Base-by-base conservation (phyloP, 768 basidiomycete genomes). In the Mycena alexandri region DNA sequence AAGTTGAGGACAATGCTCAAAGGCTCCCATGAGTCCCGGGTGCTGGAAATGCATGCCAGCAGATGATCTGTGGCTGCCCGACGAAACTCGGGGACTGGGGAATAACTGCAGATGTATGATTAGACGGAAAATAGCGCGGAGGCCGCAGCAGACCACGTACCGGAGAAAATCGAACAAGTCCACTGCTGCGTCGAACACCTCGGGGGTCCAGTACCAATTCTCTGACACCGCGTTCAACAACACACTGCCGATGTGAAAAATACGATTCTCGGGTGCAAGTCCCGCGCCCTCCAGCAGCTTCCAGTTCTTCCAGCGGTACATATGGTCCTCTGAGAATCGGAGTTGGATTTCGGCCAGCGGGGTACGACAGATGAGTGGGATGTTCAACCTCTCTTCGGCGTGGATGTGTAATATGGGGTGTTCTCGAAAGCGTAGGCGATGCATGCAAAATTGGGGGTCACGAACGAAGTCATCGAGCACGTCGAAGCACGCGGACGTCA, bases 251-350 rank as follows among this genome's bases (percentile, higher is more conserved):
- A 61, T 17, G 3, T 52, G 14, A 22, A 50, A 22, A 11, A 61
- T 48, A 0, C 59, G 59, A 14, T n/a, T 38, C 62, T 54, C 54
- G 2, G 53, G 13, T 2, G 62, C n/a, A 25, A 22, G 22, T 1
- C 53, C 62, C 2, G 62, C 44, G 7, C 34, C 34, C 22, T 55
- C 44, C 21, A 63, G 38, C 16, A 47, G 33, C 36, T 50, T 54
- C 62, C 62, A 63, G 21, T 14, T 63, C 6, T 47, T 63, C 62
- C 62, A 63, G 2, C 62, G 62, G 48, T 63, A 41, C 61, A 54
- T 62, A 10, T 38, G 47, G 17, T 62, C 61, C 10, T 34, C 14
- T 1, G 43, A 53, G 33, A 62, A 62, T n/a, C 43, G 25, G 7
- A 47, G n/a, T 22, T 63, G 62, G 22, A 63, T 22, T 38, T 56